Base-by-base conservation (phyloP, 495 filamentous ascomycete species). In the Wilcoxina mikolae region DNA sequence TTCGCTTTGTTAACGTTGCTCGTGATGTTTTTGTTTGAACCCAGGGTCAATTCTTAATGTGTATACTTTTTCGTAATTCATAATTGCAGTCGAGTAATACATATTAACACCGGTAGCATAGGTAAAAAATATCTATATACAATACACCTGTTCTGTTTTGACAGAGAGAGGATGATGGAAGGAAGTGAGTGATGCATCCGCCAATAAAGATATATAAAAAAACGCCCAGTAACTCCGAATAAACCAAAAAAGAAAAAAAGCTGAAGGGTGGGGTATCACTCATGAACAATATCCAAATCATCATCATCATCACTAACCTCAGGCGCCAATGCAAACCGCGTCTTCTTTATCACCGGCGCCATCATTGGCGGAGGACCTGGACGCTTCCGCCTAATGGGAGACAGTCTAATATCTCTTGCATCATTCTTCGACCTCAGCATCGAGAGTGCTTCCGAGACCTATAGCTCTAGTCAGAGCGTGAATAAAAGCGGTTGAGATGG, bases 341-440 rank as follows among this genome's bases (percentile, higher is more conserved):
- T 91, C 72, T 88, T 91, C 68, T 91, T 90, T 60, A 73, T 72
- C 11, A 77, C 73, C 3, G 77, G 74, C 65, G 33, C 15, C 31
- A 35, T 35, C 39, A 20, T 43, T n/a, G n/a, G n/a, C n/a, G n/a
- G n/a, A 10, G 46, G 5, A 28, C 25, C 25, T 29, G 69, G 59
- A 33, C 80, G 69, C 68, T 85, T 85, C 43, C 81, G 72, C 66
- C 88, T 93, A 54, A 80, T 72, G 7, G 87, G 86, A 55, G 80
- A 80, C 28, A 96, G 72, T 25, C 76, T 74, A 27, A 93, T 76
- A 51, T 74, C 71, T 24, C 63, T 71, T 20, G 78, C 80, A 25
- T 71, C 76, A 25, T 72, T 75, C 9, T 69, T 61, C 2, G 85
- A 70, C 4, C 81, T 81, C 12, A 86, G 69, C 0, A 71, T 47